Evolutionary conservation across 2,329 filamentous ascomycete species (phyloP).

Genomic region (Dactylellina leptospora): DNA sequence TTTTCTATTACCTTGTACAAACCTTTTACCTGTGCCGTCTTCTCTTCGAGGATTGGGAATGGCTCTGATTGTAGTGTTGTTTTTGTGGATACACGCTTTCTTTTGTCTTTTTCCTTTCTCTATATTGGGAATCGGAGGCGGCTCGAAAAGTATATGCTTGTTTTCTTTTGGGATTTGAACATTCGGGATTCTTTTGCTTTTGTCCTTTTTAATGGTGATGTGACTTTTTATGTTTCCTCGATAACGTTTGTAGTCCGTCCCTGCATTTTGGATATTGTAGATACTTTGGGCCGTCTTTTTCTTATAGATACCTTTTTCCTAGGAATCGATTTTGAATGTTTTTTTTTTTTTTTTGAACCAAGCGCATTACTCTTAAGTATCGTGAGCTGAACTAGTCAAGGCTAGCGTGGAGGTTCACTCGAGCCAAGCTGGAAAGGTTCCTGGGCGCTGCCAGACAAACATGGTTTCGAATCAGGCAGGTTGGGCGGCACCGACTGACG

Average conservation of each 20-base stretch:
- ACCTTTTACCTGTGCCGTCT: slow-evolving; percentile 9
- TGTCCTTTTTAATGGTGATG: background rate
- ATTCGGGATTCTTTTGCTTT: background rate
- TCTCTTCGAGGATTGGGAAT: background rate
- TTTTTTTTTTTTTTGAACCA: background rate
- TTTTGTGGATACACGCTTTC: background rate
- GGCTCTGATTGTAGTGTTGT: background rate
- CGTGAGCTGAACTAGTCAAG: too few species aligned
- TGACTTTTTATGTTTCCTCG: background rate
- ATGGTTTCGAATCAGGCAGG: slow-evolving; percentile 35
- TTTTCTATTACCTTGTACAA: too few species aligned
- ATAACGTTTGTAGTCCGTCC: slow-evolving; percentile 1
- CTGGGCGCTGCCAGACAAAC: background rate
- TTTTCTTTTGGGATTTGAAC: background rate
- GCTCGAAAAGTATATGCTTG: background rate
- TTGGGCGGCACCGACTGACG: slow-evolving; percentile 42
- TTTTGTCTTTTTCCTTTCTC: background rate
- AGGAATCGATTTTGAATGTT: background rate
- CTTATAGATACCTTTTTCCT: slow-evolving; percentile 1
- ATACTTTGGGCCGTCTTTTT: slow-evolving; percentile 10
- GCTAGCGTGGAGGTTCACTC: too few species aligned
- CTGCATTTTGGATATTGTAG: background rate
- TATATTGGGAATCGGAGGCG: background rate
- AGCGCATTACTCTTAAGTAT: too few species aligned
- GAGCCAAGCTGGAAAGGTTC: background rate